Percentiles rank a stretch among this genome's conserved stretches.
Evolutionary conservation across 1,284 basidiomycete genomes (phyloP).

Genomic region (Omphalotus olearius): DNA sequence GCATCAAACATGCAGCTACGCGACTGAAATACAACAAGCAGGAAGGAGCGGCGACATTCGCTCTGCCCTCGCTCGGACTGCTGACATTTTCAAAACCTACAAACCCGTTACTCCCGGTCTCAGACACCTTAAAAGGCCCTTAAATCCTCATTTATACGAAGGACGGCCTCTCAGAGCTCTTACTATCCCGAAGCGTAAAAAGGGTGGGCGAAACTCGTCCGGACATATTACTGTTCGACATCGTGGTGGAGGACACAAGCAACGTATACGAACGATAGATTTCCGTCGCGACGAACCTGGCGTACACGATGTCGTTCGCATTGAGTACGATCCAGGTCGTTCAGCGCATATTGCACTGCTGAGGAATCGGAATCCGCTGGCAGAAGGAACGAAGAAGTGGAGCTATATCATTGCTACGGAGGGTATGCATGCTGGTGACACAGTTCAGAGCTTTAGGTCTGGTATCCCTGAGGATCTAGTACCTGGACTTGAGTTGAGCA

Average conservation of each 20-base stretch:
- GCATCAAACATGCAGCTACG: slow-evolving; percentile 29
- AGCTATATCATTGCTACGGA: slow-evolving; percentile 94
- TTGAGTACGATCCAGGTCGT: slow-evolving; percentile 96
- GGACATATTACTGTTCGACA: slow-evolving; percentile 89
- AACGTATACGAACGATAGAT: slow-evolving; percentile 85
- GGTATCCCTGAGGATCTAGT: slow-evolving; percentile 79
- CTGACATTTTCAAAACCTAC: slow-evolving; percentile 80
- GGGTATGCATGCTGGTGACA: slow-evolving; percentile 84
- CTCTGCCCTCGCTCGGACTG: slow-evolving; percentile 36
- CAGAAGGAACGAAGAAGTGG: slow-evolving; percentile 49
- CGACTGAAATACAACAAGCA: slow-evolving; percentile 32
- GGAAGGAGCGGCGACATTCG: slow-evolving; percentile 26
- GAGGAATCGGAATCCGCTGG: slow-evolving; percentile 49
- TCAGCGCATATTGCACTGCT: slow-evolving; percentile 93
- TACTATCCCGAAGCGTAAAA: slow-evolving; percentile 79
- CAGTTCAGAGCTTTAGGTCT: slow-evolving; percentile 82
- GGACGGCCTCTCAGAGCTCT: slow-evolving; percentile 83
- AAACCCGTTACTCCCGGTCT: slow-evolving; percentile 86
- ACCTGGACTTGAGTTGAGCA: slow-evolving; percentile 50
- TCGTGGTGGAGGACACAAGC: slow-evolving; percentile 89
- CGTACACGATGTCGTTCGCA: slow-evolving; percentile 84
- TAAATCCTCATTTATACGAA: slow-evolving; percentile 79
- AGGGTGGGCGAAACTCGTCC: slow-evolving; percentile 81
- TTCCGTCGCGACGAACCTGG: slow-evolving; percentile 79
- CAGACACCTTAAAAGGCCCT: slow-evolving; percentile 81